Percentiles rank a stretch among this genome's conserved stretches.
Evolutionary conservation across 805 yeast species (phyloP).

Genomic region (Millerozyma acaciae): DNA sequence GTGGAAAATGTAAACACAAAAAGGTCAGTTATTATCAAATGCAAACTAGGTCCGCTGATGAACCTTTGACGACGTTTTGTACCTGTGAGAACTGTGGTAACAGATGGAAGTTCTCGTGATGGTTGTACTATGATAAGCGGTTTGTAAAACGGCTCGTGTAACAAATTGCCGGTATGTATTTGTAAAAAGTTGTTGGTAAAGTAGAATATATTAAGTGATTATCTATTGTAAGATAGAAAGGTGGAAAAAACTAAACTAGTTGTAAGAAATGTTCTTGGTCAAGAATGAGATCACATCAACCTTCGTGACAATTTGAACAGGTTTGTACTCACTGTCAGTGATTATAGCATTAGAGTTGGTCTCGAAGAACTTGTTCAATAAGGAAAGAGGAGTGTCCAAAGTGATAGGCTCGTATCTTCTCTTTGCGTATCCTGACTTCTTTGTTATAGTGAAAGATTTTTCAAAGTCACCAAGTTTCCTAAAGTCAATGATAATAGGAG

Average conservation of each 20-base stretch:
- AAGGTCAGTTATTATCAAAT: slow-evolving; percentile 95
- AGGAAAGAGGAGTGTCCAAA: slow-evolving; percentile 58
- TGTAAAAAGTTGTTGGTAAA: too few relatives aligned
- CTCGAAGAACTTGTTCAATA: slow-evolving; percentile 76
- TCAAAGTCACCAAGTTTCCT: slow-evolving; percentile 65
- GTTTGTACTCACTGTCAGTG: slow-evolving; percentile 65
- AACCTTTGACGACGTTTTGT: slow-evolving; percentile 96
- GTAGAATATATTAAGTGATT: too few relatives aligned
- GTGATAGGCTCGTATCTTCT: slow-evolving; percentile 67
- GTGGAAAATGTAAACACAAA: slow-evolving; percentile 97
- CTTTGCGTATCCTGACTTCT: slow-evolving; percentile 52
- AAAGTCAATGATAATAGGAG: slow-evolving; percentile 67
- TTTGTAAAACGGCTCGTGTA: too few relatives aligned
- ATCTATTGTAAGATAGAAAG: too few relatives aligned
- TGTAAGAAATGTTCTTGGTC: slow-evolving; percentile 38
- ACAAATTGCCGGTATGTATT: too few relatives aligned
- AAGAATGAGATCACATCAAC: slow-evolving; percentile 68
- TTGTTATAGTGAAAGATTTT: slow-evolving; percentile 58
- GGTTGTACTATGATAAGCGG: too few relatives aligned
- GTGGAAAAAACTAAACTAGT: too few relatives aligned
- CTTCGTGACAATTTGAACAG: slow-evolving; percentile 82
- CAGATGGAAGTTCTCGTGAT: slow-evolving; percentile 90
- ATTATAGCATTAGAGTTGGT: slow-evolving; percentile 81
- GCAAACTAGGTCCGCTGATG: slow-evolving; percentile 99
- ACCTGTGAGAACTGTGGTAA: slow-evolving; percentile 97